Base-by-base conservation (phyloP, 768 basidiomycete species). In the Suillus cothurnatus region DNA sequence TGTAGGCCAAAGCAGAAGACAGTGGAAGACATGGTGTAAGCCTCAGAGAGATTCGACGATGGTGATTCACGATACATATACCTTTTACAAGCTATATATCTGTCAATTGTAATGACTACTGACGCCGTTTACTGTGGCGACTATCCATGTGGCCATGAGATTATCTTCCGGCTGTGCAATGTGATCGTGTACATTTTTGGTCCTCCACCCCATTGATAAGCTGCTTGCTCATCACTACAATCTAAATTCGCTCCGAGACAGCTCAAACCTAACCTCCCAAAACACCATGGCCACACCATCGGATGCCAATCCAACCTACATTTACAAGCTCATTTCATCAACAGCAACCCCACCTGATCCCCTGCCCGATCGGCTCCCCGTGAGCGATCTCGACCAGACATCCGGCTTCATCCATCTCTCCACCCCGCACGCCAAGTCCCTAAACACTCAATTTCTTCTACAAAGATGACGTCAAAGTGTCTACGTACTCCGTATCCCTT, bases 271-370 rank as follows among this genome's bases (percentile, higher is more conserved):
- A 32, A 36, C 52, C 21, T 52, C n/a, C 28, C 15, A 32, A 15
- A 28, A 36, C 45, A 64, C 31, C 43, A 69, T 71, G 68, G 53
- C 64, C 58, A 2, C 55, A 7, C 64, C 34, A 28, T 23, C 28
- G 36, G 55, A 53, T 39, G 26, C 61, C 55, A 45, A 60, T 45
- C 88, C 86, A 81, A 89, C 77, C 4, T 88, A 87, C 73, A 62
- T 90, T 66, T 90, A 89, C 79, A 90, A 89, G 69, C 82, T 90
- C 66, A 73, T 88, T 38, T 78, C 81, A 15, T 70, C 77, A 43
- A 76, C 81, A 11, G 68, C 80, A 8, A 74, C 82, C 23, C 79
- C 82, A 0, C 68, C 76, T 36, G 71, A 72, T 8, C 77, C 76
- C 1, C 74, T 87, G 17, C 85, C 86, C 9, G 72, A 76, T 2